Percentiles rank a stretch among this genome's conserved stretches.
phyloP scores from a whole-genome alignment of 352 stramenopile species.

The Halophytophthora batemanensis region DNA sequence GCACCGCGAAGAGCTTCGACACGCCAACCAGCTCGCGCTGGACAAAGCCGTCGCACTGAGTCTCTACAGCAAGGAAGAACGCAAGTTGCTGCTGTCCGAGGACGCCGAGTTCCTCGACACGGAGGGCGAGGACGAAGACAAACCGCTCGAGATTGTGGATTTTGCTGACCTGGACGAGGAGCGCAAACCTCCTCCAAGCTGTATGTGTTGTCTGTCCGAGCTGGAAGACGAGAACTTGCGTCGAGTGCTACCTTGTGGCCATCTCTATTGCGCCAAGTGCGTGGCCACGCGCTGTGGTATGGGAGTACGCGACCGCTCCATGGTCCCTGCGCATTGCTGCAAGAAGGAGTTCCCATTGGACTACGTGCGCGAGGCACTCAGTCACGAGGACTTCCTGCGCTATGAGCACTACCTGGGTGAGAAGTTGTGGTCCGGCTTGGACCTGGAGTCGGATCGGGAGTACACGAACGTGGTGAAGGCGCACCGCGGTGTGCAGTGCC shows the following conservation, averaged over 20 bases:
- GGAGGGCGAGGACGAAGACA: conserved; percentile 17
- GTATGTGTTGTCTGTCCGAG: conserved; percentile 30
- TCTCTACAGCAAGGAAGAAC: conserved; percentile 38
- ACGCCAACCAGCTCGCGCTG: conserved; percentile 27
- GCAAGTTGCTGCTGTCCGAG: conserved; percentile 21
- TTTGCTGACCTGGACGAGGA: conserved; percentile 14
- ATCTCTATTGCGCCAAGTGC: conserved; percentile 63
- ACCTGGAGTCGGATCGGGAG: conserved; percentile 58
- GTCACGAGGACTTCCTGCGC: conserved; percentile 15
- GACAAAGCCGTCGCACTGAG: conserved; percentile 47
- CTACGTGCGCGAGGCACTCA: conserved; percentile 50
- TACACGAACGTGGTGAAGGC: conserved; percentile 41
- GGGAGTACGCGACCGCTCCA: conserved; percentile 45
- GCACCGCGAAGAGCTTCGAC: conserved; percentile 36
- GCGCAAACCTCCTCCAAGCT: conserved; percentile 38
- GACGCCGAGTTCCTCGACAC: conserved; percentile 7
- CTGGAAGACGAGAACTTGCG: conserved; percentile 15
- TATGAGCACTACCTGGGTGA: conserved; percentile 64
- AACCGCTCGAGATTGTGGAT: conserved; percentile 10
- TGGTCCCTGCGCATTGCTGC: conserved; percentile 71
- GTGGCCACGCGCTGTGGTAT: conserved; percentile 52
- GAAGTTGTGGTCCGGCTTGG: conserved; percentile 37
- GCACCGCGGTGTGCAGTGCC: conserved; percentile 51
- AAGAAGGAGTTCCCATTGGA: conserved; percentile 63
- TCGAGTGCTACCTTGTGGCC: conserved; percentile 44